These are phyloP conservation scores for Tillandsia fasciculata DNA, from an alignment of 176 grass and related monocot genomes.

Conservation along the genomic window DNA sequence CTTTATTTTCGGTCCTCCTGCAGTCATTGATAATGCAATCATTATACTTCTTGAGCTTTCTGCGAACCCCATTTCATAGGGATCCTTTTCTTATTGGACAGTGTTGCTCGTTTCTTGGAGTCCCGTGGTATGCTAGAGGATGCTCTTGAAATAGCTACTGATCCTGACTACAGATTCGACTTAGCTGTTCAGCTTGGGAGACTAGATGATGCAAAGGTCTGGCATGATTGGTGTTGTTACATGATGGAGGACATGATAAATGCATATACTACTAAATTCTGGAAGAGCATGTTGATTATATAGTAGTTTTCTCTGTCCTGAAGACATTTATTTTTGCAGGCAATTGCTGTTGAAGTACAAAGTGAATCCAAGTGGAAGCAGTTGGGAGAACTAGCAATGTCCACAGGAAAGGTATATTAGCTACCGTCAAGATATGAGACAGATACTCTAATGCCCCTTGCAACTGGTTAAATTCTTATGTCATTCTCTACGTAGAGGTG, in stretches of 20 bases:
- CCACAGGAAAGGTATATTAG: constrained; percentile 70
- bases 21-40: neutral
- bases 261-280: too few species aligned
- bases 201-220: constrained; percentile 17
- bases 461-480: neutral
- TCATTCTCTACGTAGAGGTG: neutral
- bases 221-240: neutral
- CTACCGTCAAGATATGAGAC: neutral
- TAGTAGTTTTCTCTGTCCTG: constrained; percentile 2
- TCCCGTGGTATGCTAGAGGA: constrained; percentile 31
- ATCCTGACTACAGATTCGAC: constrained; percentile 38
- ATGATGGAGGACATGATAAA: neutral
- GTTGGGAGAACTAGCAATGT: constrained; percentile 86
- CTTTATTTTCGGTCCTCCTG: neutral
- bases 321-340: neutral
- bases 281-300: neutral
- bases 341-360: constrained; percentile 57
- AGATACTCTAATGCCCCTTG: neutral
- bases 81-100: constrained; percentile 21
- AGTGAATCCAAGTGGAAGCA: constrained; percentile 99
- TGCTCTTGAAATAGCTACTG: constrained; percentile 56
- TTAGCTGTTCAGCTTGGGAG: constrained; percentile 10
- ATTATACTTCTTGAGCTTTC: too few species aligned
- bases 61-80: too few species aligned
- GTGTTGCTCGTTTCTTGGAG: constrained; percentile 66